A percentile compares a stretch with the other conserved stretches of the same genome.
Evolutionary conservation across 2,329 filamentous ascomycete genomes (phyloP).

Genomic region (Aspergillus awamori): DNA sequence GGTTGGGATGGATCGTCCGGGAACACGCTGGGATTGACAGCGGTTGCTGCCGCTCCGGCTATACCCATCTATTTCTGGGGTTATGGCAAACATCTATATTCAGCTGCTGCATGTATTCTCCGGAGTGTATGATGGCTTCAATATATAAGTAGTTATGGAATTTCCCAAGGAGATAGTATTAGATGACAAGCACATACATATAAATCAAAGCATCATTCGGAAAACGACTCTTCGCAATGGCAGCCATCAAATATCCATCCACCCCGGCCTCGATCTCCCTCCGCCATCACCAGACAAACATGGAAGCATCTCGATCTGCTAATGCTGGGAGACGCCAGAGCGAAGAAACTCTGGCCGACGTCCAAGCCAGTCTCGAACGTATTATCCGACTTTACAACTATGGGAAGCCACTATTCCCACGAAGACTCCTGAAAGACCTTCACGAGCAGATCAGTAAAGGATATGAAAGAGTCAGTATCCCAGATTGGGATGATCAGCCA

Average conservation of each 20-base stretch:
- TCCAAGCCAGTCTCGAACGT: slow-evolving; percentile 19
- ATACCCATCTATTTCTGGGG: neutral
- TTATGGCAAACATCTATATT: neutral
- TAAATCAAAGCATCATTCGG: neutral
- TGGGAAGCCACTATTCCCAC: slow-evolving; percentile 28
- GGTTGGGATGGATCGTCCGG: neutral
- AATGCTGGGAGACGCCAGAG: slow-evolving; percentile 4
- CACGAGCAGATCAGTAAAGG: slow-evolving; percentile 21
- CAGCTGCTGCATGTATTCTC: neutral
- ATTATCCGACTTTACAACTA: slow-evolving; percentile 23
- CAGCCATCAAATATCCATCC: neutral
- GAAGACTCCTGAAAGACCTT: slow-evolving; percentile 22
- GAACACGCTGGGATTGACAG: neutral
- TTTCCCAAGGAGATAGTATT: too few relatives aligned
- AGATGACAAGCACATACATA: neutral
- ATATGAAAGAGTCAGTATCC: slow-evolving; percentile 21
- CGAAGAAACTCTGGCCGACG: slow-evolving; percentile 2
- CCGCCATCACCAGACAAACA: neutral
- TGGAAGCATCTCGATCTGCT: neutral
- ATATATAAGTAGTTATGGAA: too few relatives aligned
- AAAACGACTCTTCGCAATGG: neutral
- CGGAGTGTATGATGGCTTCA: too few relatives aligned
- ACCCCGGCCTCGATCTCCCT: neutral
- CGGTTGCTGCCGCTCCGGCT: neutral
- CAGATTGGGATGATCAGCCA: slow-evolving; percentile 19